phyloP scores from a whole-genome alignment of 2,329 filamentous ascomycete species.

The Pyrenochaeta sp. region DNA sequence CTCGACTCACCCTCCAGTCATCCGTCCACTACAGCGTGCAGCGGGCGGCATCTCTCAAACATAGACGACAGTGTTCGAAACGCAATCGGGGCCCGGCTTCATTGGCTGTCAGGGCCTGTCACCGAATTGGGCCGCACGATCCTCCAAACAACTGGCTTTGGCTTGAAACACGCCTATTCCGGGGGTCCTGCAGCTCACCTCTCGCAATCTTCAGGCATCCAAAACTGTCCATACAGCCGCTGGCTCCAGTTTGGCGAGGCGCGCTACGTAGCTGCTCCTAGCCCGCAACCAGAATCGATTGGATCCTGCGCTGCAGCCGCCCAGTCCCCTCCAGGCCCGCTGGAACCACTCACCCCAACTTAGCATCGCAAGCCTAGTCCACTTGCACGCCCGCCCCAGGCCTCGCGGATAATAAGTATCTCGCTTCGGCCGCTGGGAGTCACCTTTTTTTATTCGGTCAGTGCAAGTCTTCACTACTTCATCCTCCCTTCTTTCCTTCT shows the following conservation, averaged over 20 bases:
- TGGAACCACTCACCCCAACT: conserved; percentile 24
- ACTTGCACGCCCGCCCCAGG: conserved; percentile 22
- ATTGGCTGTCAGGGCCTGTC: conserved; percentile 44
- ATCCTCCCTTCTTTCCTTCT: conserved; percentile 31
- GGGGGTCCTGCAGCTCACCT: conserved; percentile 34
- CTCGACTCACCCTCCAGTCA: conserved; percentile 12
- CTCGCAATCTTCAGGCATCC: conserved; percentile 34
- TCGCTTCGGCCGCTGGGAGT: conserved; percentile 33
- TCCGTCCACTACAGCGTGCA: conserved; percentile 20
- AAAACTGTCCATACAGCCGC: conserved; percentile 45
- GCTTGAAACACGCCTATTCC: conserved; percentile 49
- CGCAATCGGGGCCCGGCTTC: conserved; percentile 27
- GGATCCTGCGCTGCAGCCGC: conserved; percentile 35
- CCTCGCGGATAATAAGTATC: conserved; percentile 40
- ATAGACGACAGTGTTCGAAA: conserved; percentile 40
- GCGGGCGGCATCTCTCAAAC: conserved; percentile 40
- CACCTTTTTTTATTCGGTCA: conserved; percentile 39
- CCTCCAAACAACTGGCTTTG: conserved; percentile 36
- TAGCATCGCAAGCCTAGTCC: conserved; percentile 25
- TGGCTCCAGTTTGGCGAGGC: conserved; percentile 34
- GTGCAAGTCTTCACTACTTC: conserved; percentile 36
- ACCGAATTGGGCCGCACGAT: conserved; percentile 31
- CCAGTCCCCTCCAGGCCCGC: conserved; percentile 33
- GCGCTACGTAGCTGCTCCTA: conserved; percentile 36
- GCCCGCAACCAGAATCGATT: conserved; percentile 31